phyloP scores from a whole-genome alignment of 1,284 basidiomycete species.

The Tylopilus sp. region DNA sequence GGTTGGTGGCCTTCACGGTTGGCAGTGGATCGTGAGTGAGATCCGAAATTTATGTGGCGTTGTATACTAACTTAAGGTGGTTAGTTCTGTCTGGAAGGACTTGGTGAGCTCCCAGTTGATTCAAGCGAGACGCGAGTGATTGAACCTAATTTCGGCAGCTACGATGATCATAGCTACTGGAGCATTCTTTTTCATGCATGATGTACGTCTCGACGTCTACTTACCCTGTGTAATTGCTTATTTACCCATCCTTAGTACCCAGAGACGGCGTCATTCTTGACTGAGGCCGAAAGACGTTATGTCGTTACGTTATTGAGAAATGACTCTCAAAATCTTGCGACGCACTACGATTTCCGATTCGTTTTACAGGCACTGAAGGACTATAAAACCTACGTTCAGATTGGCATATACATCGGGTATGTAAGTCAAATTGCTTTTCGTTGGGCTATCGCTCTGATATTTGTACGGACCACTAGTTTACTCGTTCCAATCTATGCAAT shows the following conservation, averaged over 20 bases:
- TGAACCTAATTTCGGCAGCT: constrained; percentile 18
- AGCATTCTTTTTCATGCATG: constrained; percentile 46
- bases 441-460: not conserved
- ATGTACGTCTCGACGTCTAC: constrained; percentile 32
- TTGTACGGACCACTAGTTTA: constrained; percentile 31
- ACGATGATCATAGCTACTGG: constrained; percentile 39
- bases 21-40: constrained; percentile 51
- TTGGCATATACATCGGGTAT: constrained; percentile 47
- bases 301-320: constrained; percentile 41
- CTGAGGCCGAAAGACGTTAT: constrained; percentile 36
- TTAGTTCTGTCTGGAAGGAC: constrained; percentile 38
- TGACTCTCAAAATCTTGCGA: constrained; percentile 38
- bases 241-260: constrained; percentile 38
- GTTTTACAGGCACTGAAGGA: constrained; percentile 44
- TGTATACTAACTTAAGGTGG: constrained; percentile 4
- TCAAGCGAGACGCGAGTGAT: not conserved
- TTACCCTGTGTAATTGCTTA: not conserved
- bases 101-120: constrained; percentile 15
- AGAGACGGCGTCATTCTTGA: constrained; percentile 48
- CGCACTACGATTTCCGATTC: constrained; percentile 38
- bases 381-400: constrained; percentile 46
- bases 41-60: not conserved
- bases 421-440: constrained; percentile 3
- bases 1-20: constrained; percentile 41
- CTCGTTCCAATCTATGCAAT: constrained; percentile 57